Base-by-base conservation (phyloP, 2,329 filamentous ascomycete genomes). In the Penicillium sp. region DNA sequence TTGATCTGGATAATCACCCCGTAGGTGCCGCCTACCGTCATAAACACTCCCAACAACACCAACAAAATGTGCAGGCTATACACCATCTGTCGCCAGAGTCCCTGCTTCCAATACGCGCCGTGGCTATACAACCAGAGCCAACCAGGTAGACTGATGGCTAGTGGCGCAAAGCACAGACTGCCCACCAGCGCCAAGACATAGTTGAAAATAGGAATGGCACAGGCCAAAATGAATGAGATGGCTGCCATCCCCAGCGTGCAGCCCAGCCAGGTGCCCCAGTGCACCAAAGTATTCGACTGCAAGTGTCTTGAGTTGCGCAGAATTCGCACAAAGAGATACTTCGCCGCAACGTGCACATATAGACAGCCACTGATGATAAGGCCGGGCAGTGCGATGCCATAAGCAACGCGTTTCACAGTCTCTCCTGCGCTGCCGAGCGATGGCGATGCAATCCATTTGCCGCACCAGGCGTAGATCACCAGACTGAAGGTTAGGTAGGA, bases 401-500 rank as follows among this genome's bases (percentile, higher is more conserved):
- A 87, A 0, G 82, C 70, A 0, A 86, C 75, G 65, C 83, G 85
- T 70, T 87, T 86, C 58, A 87, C 73, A 0, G 75, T 78, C 3
- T 74, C 72, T 8, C 84, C 84, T 0, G 84, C 84, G 30, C 78
- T 83, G 13, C 84, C 84, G 0, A 87, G 76, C 1, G 83, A 82
- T 0, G 85, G 85, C 3, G 78, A 82, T 0, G 84, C 81, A 4
- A 87, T 83, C 79, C 80, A 87, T 54, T 81, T 72, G 3, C 84
- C 85, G 58, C 83, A 85, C 73, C 76, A 86, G 37, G 76, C 74
- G 68, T 87, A 87, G 4, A 86, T 80, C 2, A 85, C 81, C 13
- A 86, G 72, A 34, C 77, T 78, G 63, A 86, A 84, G 26, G 78
- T 76, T 9, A 85, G 72, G 61, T 87, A 87, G 0, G 79, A 78